phyloP scores from a whole-genome alignment of 2,329 filamentous ascomycete species.

The Diaporthe longicolla region DNA sequence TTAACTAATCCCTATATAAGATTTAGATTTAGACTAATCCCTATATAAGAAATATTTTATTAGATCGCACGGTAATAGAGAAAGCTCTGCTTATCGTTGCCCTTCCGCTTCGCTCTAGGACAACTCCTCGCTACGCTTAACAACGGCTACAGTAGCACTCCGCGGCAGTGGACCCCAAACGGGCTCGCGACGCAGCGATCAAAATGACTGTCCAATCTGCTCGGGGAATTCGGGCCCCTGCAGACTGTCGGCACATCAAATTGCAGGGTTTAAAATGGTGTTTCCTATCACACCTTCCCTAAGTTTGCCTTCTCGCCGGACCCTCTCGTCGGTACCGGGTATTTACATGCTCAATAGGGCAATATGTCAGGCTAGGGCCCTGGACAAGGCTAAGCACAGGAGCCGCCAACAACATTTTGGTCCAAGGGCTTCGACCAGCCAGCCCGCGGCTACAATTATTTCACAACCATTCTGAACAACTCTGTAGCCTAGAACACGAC shows the following conservation, averaged over 20 bases:
- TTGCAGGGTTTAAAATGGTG: conserved; percentile 14
- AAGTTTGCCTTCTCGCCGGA: neutral
- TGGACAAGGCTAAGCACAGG: too few relatives aligned
- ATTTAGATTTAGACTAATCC: too few relatives aligned
- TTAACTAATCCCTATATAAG: too few relatives aligned
- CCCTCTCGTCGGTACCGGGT: neutral
- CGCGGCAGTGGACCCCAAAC: neutral
- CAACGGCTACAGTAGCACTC: neutral
- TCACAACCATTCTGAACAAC: too few relatives aligned
- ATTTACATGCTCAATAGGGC: neutral
- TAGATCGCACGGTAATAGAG: too few relatives aligned
- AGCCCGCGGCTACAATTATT: too few relatives aligned
- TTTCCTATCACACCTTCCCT: neutral
- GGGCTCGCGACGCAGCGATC: neutral
- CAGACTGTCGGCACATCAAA: neutral
- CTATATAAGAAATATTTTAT: too few relatives aligned
- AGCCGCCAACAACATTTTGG: too few relatives aligned
- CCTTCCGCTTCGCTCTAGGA: too few relatives aligned
- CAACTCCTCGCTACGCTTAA: too few relatives aligned
- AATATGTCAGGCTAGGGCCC: conserved; percentile 9
- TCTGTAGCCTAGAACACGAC: neutral
- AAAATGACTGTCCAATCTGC: conserved; percentile 19
- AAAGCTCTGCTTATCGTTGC: too few relatives aligned
- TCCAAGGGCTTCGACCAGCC: too few relatives aligned
- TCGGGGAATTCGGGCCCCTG: neutral